Conservation (phyloP, 176 grass and related monocot genomes). For the Musa itinerans region DNA sequence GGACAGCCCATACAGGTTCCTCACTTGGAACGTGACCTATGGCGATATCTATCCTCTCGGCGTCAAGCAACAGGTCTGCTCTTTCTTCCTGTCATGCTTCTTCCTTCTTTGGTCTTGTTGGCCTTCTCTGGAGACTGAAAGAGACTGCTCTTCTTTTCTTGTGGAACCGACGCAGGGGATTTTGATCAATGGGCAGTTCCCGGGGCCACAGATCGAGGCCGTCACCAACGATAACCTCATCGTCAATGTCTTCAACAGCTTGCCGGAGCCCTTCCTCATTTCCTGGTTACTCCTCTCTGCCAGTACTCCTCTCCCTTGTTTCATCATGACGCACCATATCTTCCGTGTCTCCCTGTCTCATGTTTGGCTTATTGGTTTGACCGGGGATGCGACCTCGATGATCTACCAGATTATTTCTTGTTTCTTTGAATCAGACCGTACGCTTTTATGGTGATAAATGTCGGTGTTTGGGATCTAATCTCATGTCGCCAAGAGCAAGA, state of each 20-base stretch:
- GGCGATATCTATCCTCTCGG: constrained; percentile 9
- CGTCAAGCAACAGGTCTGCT: neutral
- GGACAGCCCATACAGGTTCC: constrained; percentile 5
- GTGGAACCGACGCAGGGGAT: constrained; percentile 49
- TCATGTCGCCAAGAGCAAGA: too few relatives aligned
- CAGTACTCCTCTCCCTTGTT: neutral
- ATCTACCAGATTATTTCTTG: too few relatives aligned
- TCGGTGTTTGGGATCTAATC: too few relatives aligned
- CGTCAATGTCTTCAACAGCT: constrained; percentile 92
- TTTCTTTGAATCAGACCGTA: too few relatives aligned
- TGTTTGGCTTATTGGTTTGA: neutral
- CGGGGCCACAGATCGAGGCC: constrained; percentile 89
- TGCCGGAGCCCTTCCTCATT: constrained; percentile 73
- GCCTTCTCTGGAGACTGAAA: neutral
- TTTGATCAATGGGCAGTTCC: constrained; percentile 95
- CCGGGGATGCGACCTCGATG: too few relatives aligned
- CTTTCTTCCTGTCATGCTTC: neutral
- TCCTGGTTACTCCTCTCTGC: constrained; percentile 38
- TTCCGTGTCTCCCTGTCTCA: neutral
- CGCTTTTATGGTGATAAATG: too few relatives aligned
- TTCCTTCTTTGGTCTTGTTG: neutral
- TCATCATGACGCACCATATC: neutral
- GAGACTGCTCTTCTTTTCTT: neutral
- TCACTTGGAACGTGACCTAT: constrained; percentile 14
- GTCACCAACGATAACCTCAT: constrained; percentile 97